A percentile compares a stretch with the other conserved stretches of the same genome.
phyloP scores from a whole-genome alignment of 2,329 filamentous ascomycete genomes.

The Thelonectria blattea region DNA sequence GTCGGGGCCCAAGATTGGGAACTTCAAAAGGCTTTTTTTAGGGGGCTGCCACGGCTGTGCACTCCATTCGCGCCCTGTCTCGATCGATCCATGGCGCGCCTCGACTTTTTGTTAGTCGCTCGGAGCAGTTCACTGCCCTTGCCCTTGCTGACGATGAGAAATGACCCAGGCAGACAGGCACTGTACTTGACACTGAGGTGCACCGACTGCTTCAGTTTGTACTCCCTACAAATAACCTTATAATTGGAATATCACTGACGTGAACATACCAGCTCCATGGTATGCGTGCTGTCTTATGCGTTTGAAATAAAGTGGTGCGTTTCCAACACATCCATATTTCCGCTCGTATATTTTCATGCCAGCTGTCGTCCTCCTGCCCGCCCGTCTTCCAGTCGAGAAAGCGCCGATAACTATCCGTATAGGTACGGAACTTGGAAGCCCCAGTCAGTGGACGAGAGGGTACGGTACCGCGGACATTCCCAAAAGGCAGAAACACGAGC shows the following conservation, averaged over 20 bases:
- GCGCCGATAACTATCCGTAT: too few relatives aligned
- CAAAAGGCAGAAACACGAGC: too few relatives aligned
- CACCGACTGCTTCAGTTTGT: neutral
- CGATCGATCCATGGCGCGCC: slow-evolving; percentile 32
- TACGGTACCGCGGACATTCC: too few relatives aligned
- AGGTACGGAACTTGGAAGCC: too few relatives aligned
- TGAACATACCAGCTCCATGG: neutral
- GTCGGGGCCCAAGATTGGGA: too few relatives aligned
- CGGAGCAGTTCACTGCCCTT: slow-evolving; percentile 25
- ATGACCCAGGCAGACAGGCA: neutral
- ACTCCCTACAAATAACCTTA: neutral
- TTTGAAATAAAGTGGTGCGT: neutral
- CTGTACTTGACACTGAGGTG: neutral
- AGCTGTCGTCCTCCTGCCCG: slow-evolving; percentile 1
- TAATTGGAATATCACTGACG: neutral
- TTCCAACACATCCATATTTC: neutral
- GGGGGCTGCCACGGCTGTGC: slow-evolving; percentile 19
- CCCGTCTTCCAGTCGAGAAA: neutral
- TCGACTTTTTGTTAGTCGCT: slow-evolving; percentile 14
- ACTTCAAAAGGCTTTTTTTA: slow-evolving; percentile 17
- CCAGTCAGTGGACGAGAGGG: too few relatives aligned
- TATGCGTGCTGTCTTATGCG: neutral
- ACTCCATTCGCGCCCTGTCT: slow-evolving; percentile 13
- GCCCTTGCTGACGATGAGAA: neutral
- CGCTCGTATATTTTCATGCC: neutral